A percentile compares a stretch with the other conserved stretches of the same genome.
phyloP scores from a whole-genome alignment of 1,139 yeast genomes.

The Dujonia santamariae region DNA sequence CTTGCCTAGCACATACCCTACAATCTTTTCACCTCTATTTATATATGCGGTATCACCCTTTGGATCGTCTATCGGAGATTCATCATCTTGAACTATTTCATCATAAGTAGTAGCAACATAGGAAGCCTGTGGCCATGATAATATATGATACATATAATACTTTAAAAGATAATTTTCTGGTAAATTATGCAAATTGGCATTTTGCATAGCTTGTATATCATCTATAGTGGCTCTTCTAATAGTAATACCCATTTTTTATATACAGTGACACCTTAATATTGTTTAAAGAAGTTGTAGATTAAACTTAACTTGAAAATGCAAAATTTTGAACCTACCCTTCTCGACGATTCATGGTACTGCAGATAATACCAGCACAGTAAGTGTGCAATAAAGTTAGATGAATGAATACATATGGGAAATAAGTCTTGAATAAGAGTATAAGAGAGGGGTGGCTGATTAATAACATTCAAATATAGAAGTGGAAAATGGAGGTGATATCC shows the following conservation, averaged over 20 bases:
- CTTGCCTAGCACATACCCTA: constrained; percentile 92
- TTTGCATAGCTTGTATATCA: constrained; percentile 94
- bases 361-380: too few species aligned
- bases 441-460: too few species aligned
- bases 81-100: constrained; percentile 28
- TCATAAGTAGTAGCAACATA: constrained; percentile 85
- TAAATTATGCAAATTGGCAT: constrained; percentile 86
- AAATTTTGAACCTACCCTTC: too few species aligned
- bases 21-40: constrained; percentile 69
- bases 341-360: too few species aligned
- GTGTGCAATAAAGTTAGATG: too few species aligned
- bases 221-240: constrained; percentile 84
- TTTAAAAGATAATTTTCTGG: constrained; percentile 94
- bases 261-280: too few species aligned
- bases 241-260: constrained; percentile 74
- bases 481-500: too few species aligned
- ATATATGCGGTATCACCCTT: constrained; percentile 59
- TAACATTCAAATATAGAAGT: too few species aligned
- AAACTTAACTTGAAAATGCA: too few species aligned
- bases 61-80: constrained; percentile 30
- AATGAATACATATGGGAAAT: too few species aligned
- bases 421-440: too few species aligned
- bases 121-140: constrained; percentile 98
- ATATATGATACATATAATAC: constrained; percentile 88
- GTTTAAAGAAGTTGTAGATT: too few species aligned